These are phyloP conservation scores for Trypanosoma conorhini DNA, from an alignment of 208 protist genomes.

Conservation along the genomic window DNA sequence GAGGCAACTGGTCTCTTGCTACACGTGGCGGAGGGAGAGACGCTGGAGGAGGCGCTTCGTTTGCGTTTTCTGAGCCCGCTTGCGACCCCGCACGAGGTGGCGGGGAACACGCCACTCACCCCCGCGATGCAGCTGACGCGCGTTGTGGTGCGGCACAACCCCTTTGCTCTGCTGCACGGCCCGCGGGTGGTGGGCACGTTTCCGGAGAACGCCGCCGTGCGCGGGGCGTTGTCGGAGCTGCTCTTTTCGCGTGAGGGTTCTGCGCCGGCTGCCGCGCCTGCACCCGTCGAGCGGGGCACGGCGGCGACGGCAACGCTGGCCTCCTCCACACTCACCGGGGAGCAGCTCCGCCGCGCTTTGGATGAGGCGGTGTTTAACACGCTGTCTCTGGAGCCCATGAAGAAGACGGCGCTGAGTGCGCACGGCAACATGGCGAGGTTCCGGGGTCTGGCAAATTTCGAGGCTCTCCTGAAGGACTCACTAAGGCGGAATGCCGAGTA, in stretches of 20 bases:
- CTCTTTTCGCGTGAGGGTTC: conserved; percentile 30
- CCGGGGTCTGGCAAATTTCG: conserved; percentile 39
- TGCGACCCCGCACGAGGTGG: conserved; percentile 11
- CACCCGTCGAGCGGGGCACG: neutral
- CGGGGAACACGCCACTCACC: neutral
- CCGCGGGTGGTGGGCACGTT: conserved; percentile 55
- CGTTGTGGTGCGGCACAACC: conserved; percentile 42
- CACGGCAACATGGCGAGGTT: conserved; percentile 44
- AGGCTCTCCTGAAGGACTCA: conserved; percentile 48
- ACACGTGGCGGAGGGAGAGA: conserved; percentile 7
- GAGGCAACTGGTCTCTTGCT: conserved; percentile 12
- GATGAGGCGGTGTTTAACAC: conserved; percentile 45
- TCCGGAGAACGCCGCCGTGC: conserved; percentile 37
- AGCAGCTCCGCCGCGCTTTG: conserved; percentile 37
- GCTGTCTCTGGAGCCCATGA: conserved; percentile 40
- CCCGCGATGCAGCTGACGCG: conserved; percentile 4
- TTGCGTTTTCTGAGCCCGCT: conserved; percentile 34
- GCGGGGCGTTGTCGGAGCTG: conserved; percentile 27
- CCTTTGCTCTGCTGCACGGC: conserved; percentile 74
- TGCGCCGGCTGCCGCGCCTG: conserved; percentile 19
- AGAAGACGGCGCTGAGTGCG: conserved; percentile 36
- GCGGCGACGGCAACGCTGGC: neutral
- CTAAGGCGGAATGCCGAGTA: conserved; percentile 61
- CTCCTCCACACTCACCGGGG: conserved; percentile 23
- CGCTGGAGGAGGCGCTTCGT: conserved; percentile 18